Evolutionary conservation across 768 basidiomycete species (phyloP).

Genomic region (Termitomyces sp.): DNA sequence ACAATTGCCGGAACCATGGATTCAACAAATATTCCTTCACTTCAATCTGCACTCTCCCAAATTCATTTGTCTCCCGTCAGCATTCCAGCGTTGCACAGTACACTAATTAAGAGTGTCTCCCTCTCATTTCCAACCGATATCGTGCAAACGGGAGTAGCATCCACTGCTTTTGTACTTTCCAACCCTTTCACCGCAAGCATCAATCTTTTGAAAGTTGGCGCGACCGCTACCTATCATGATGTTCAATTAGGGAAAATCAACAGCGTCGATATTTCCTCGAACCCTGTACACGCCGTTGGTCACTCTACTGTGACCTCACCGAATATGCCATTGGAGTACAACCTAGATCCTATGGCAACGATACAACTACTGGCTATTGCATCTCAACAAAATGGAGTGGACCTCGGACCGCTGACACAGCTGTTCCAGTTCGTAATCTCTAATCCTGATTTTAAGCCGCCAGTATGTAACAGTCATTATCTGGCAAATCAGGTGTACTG

Average conservation of each 20-base stretch:
- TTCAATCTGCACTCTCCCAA: slow-evolving; percentile 54
- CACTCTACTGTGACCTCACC: slow-evolving; percentile 55
- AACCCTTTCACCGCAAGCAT: slow-evolving; percentile 75
- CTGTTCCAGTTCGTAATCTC: slow-evolving; percentile 49
- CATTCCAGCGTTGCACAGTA: slow-evolving; percentile 60
- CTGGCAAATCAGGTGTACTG: background rate
- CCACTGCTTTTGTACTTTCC: slow-evolving; percentile 48
- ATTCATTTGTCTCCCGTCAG: slow-evolving; percentile 55
- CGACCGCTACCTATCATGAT: slow-evolving; percentile 49
- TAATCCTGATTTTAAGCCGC: slow-evolving; percentile 45
- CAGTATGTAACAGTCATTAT: slow-evolving; percentile 29
- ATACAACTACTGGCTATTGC: slow-evolving; percentile 47
- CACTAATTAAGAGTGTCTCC: slow-evolving; percentile 49
- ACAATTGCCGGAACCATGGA: slow-evolving; percentile 47
- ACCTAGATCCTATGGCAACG: slow-evolving; percentile 56
- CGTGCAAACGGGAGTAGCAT: slow-evolving; percentile 52
- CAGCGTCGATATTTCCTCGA: slow-evolving; percentile 44
- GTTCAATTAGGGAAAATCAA: slow-evolving; percentile 56
- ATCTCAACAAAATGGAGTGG: slow-evolving; percentile 47
- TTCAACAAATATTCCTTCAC: slow-evolving; percentile 56
- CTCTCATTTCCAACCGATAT: slow-evolving; percentile 61
- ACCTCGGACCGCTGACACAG: slow-evolving; percentile 52
- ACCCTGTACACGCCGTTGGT: slow-evolving; percentile 55
- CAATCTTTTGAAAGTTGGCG: slow-evolving; percentile 49
- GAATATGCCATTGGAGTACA: slow-evolving; percentile 54